Base-by-base conservation (phyloP, 2,329 filamentous ascomycete genomes). In the Xylaria sp. region DNA sequence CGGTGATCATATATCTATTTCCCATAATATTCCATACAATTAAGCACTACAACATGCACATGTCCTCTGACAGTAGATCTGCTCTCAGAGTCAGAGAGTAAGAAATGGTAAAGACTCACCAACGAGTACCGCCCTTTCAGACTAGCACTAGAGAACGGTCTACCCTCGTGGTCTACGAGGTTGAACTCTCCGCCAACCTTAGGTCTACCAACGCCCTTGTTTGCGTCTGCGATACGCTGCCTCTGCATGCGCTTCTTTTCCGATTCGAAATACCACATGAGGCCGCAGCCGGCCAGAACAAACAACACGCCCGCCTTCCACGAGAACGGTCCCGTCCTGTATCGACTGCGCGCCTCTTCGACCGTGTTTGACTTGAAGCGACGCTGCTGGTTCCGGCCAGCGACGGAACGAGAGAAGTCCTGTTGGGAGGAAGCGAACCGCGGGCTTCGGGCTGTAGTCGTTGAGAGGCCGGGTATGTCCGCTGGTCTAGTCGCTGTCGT, bases 181-280 rank as follows among this genome's bases (percentile, higher is more conserved):
- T 90, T 85, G 79, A 99, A 98, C 0, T 90, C 85, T 0, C 96
- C 96, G 64, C 96, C 96, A 62, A 99, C 94, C 84, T 97, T 97
- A 40, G 96, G 96, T 78, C 89, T 91, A 0, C 96, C 96, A 5
- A 98, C 91, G 12, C 95, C 94, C 83, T 99, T 99, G 73, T 92
- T 92, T 75, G 95, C 92, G 78, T 98, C 94, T 8, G 94, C 94
- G 74, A 98, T 89, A 65, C 94, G 88, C 84, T 94, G 92, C 71
- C 94, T 89, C 79, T 96, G 91, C 89, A 99, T 91, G 77, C 96
- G 91, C 75, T 89, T 89, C 85, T 98, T 98, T 81, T 99, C 96
- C 76, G 90, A 89, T 77, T 94, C 93, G 82, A 99, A 98, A 80
- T 98, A 99, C 82, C 93, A 88, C 69, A 94, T 90, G 76, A 99